Base-by-base conservation (phyloP, 768 basidiomycete species). In the Serendipita sp. region DNA sequence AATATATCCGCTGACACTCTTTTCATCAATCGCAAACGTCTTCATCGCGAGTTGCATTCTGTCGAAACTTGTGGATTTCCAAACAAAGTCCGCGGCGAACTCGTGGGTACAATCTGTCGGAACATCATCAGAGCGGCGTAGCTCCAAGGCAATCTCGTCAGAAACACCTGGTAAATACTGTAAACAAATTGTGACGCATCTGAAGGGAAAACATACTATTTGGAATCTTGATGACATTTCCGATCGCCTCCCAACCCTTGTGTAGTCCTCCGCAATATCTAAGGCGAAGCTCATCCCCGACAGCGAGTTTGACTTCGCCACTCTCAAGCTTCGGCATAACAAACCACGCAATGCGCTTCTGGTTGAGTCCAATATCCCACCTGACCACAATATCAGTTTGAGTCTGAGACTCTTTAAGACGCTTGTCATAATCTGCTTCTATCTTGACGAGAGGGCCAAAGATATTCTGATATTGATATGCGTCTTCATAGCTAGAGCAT, bases 21-120 rank as follows among this genome's bases (percentile, higher is more conserved):
- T 96, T 75, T 99, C 96, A 70, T 99, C 96, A 16, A 99, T 89
- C 5, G 96, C 96, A 72, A 99, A 99, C 0, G 94, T 98, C 81
- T 97, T 98, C 95, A 99, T 98, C 0, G 96, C 95, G 38, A 92
- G 81, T 73, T 99, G 96, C 96, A 99, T 99, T 58, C 96, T 82
- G 74, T 99, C 96, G 71, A 99, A 99, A 74, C 95, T 98, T 1
- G 96, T 99, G 3, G 93, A 94, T 75, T 99, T 99, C 96, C 96
- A 99, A 3, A 99, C 95, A 71, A 98, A 99, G 74, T 99, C 96
- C n/a, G 88, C 96, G 0, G 90, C 86, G 71, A 96, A 98, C 69
- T 91, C 90, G 72, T 94, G 91, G 0, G 91, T 92, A 75, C 91
- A 84, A 36, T 98, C 95, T 16, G 86, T 84, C 3, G 96, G 96